A percentile compares a stretch with the other conserved stretches of the same genome.
These are phyloP conservation scores for Striga asiatica DNA, from an alignment of 257 asterid species.

Conservation along the genomic window DNA sequence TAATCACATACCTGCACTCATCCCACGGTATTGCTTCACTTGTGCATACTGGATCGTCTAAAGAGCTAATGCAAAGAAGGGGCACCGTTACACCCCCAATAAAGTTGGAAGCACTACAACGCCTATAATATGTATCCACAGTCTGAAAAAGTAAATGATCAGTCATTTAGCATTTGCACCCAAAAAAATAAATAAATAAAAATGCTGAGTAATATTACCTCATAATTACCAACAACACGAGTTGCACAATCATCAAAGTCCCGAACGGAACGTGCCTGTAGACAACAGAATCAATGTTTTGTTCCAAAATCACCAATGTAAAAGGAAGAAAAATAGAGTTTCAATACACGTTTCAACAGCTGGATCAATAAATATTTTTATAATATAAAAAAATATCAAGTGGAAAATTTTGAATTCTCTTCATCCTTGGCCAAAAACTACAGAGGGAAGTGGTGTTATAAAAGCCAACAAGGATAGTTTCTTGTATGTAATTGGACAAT, in stretches of 20 bases:
- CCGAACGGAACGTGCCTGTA: constrained; percentile 59
- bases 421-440: background rate
- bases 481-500: background rate
- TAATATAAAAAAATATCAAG: background rate
- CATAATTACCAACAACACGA: constrained; percentile 58
- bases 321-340: background rate
- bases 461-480: background rate
- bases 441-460: background rate
- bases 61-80: constrained; percentile 70
- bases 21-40: constrained; percentile 94
- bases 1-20: constrained; percentile 42
- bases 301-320: background rate
- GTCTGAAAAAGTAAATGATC: constrained; percentile 30
- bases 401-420: background rate
- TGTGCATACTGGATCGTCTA: constrained; percentile 94
- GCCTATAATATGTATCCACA: constrained; percentile 84
- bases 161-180: constrained; percentile 9
- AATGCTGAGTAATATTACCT: constrained; percentile 35
- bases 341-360: background rate
- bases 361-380: background rate
- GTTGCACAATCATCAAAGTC: constrained; percentile 78
- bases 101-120: constrained; percentile 58
- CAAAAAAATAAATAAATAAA: background rate
- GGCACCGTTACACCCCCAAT: constrained; percentile 71
- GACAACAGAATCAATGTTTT: constrained; percentile 9